These are phyloP conservation scores for Phytophthora hibernalis DNA, from an alignment of 352 stramenopile genomes.

Conservation along the genomic window DNA sequence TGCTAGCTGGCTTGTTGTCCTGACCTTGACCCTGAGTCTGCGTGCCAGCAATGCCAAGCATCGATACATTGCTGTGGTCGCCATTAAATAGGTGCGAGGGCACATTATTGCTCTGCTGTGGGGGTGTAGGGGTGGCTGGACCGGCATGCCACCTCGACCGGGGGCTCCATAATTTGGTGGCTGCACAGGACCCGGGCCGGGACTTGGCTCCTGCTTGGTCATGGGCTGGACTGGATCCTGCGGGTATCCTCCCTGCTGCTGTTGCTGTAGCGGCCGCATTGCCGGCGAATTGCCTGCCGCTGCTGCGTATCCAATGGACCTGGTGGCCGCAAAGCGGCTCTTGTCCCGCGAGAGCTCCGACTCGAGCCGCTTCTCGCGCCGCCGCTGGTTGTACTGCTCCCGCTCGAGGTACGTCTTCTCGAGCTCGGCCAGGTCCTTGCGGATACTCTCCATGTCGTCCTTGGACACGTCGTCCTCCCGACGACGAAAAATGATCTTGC, in stretches of 20 bases:
- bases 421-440: conserved; percentile 85
- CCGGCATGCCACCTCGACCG: conserved; percentile 25
- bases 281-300: conserved; percentile 16
- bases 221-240: conserved; percentile 17
- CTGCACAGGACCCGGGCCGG: conserved; percentile 11
- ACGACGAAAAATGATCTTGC: conserved; percentile 91
- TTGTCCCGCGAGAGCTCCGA: conserved; percentile 83
- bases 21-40: conserved; percentile 34
- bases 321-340: conserved; percentile 56
- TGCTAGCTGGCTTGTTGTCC: conserved; percentile 30
- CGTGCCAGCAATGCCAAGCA: conserved; percentile 46
- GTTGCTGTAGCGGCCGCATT: conserved; percentile 30
- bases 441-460: conserved; percentile 82
- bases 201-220: conserved; percentile 35
- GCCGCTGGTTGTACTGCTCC: conserved; percentile 94
- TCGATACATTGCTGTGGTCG: conserved; percentile 45
- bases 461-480: conserved; percentile 81
- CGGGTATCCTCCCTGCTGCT: conserved; percentile 30
- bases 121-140: conserved; percentile 44
- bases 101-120: conserved; percentile 34
- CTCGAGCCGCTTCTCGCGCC: conserved; percentile 88
- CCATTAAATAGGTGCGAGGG: conserved; percentile 48
- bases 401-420: conserved; percentile 97
- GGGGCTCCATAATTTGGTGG: conserved; percentile 29
- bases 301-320: conserved; percentile 45